Base-by-base conservation (phyloP, 139 green algal species). In the Chloropicon primus region DNA sequence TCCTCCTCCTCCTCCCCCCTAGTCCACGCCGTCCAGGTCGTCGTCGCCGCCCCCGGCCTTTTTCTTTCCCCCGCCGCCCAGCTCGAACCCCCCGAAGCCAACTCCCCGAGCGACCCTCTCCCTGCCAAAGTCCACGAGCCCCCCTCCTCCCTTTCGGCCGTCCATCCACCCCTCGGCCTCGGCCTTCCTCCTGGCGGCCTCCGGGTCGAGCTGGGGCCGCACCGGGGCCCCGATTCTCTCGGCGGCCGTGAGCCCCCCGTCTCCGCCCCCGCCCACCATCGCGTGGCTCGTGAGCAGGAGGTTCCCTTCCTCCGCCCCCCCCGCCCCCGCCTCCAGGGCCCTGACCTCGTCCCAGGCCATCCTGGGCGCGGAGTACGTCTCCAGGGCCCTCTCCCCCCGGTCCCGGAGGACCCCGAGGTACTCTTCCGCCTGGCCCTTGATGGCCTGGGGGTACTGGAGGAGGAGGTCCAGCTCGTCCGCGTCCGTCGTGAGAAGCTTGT, bases 381-480 rank as follows among this genome's bases (percentile, higher is more conserved):
- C 80, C 72, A 91, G 74, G 10, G 28, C 23, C 25, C 78, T 74
- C 0, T 72, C 24, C 0, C 81, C 80, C 21, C 82, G 53, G 1
- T 25, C 53, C 23, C 86, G 25, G 5, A 86, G 80, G 72, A 88
- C 82, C 1, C 72, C 76, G 23, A 86, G 41, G 28, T 89, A 83
- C 76, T 84, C 81, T 73, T 10, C 79, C 21, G 22, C 73, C 79
- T 88, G 88, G 2, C 72, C 77, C 2, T 75, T 26, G 1, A 85
- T 82, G 27, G 80, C 82, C 2, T 73, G 2, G 21, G 88, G 86
- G 78, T 93, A 88, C 77, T 89, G 84, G 27, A 93, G 83, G n/a
- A 93, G 28, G 1, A 94, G 77, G 76, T 94, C 87, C 76, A 94
- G 85, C 72, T 94, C 90, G 29, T 82, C 86, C 3, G 89, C 90